Conservation (phyloP, 176 grass and related monocot genomes). For the Avena atlantica region DNA sequence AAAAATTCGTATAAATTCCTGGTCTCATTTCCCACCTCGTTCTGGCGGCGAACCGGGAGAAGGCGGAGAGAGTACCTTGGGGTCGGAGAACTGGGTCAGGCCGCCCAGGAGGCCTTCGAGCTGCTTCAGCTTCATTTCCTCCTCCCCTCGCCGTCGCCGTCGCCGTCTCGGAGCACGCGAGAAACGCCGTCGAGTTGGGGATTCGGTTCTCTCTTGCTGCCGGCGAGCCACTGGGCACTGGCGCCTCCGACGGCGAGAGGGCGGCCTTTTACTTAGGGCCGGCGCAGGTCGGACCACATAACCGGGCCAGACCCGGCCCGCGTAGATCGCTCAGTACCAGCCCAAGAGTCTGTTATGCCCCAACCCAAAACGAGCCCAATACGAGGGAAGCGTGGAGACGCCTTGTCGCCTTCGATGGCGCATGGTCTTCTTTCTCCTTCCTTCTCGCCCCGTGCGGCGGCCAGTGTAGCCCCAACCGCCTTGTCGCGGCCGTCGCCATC, state of each 20-base stretch:
- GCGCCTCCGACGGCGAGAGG: slow-evolving; percentile 18
- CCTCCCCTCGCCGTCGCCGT: background rate
- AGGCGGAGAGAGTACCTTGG: slow-evolving; percentile 60
- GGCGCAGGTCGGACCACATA: background rate
- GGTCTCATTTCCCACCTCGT: background rate
- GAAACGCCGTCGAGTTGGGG: slow-evolving; percentile 1
- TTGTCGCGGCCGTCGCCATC: background rate
- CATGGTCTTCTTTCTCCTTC: background rate
- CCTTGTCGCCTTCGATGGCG: no score
- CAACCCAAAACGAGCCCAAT: background rate
- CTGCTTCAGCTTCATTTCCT: slow-evolving; percentile 93
- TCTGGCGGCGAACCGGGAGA: slow-evolving; percentile 17
- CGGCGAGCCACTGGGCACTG: slow-evolving; percentile 28
- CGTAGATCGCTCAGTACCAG: background rate
- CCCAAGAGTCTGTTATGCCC: background rate
- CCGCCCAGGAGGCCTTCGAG: slow-evolving; percentile 89
- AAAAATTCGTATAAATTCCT: slow-evolving; percentile 6
- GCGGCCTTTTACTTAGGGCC: slow-evolving; percentile 5
- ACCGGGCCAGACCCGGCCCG: background rate
- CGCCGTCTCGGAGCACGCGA: background rate
- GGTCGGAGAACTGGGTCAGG: slow-evolving; percentile 78
- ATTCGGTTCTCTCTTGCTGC: slow-evolving; percentile 11
- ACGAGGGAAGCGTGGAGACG: background rate
- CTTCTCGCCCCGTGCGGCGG: background rate
- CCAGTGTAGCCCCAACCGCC: background rate